A percentile compares a stretch with the other conserved stretches of the same genome.
Evolutionary conservation across 768 basidiomycete genomes (phyloP).

Genomic region (Mycena galopus): DNA sequence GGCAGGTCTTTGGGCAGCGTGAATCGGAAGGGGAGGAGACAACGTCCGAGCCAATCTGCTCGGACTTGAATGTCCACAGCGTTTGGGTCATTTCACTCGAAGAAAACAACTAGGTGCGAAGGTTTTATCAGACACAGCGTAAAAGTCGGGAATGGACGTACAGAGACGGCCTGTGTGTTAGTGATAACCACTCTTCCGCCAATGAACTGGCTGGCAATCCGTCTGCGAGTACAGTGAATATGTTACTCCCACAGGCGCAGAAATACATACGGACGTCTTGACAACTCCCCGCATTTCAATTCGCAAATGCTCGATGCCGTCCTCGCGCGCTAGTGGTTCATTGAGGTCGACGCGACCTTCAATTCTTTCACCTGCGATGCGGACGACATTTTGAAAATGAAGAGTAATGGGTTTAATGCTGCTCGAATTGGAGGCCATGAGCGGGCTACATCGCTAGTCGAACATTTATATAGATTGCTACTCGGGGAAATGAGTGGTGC

Average conservation of each 20-base stretch:
- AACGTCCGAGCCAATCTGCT: not conserved
- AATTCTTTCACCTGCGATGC: slow-evolving; percentile 1
- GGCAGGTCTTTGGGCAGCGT: not conserved
- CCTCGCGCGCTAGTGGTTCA: not conserved
- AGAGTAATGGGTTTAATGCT: not conserved
- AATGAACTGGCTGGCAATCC: not conserved
- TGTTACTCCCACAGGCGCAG: not conserved
- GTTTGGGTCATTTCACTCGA: too few relatives aligned
- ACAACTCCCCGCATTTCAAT: not conserved
- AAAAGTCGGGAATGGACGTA: too few relatives aligned
- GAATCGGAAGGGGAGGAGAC: slow-evolving; percentile 17
- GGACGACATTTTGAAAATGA: not conserved
- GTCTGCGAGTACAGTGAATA: not conserved
- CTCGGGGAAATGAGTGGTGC: too few relatives aligned
- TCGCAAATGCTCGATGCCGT: not conserved
- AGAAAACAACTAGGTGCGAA: not conserved
- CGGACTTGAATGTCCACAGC: slow-evolving; percentile 6
- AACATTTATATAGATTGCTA: too few relatives aligned
- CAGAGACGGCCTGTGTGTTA: too few relatives aligned
- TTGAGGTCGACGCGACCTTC: not conserved
- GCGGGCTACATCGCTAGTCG: too few relatives aligned
- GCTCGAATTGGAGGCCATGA: not conserved
- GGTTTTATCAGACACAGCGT: too few relatives aligned
- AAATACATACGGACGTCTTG: not conserved
- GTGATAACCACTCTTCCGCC: not conserved